Conservation (phyloP, 106 monocot species). For the Apostasia ramifera region DNA sequence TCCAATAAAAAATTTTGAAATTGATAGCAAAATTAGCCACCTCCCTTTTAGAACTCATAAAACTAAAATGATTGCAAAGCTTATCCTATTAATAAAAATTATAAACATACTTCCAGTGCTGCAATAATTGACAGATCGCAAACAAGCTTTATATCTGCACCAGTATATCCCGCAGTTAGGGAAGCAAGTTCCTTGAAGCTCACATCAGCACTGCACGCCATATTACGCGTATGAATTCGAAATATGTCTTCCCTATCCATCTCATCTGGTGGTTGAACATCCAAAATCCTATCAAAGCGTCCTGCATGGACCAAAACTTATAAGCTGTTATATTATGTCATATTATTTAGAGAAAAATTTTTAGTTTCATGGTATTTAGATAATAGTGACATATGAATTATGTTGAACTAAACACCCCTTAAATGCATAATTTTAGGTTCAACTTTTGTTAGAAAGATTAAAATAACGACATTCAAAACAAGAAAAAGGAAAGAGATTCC, state of each 20-base stretch:
- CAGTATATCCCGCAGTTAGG: conserved; percentile 86
- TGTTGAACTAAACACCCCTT: too few relatives aligned
- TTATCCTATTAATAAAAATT: too few relatives aligned
- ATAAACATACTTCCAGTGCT: conserved; percentile 53
- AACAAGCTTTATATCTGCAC: conserved; percentile 86
- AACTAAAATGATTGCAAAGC: too few relatives aligned
- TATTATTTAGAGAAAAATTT: too few relatives aligned
- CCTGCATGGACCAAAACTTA: conserved; percentile 34
- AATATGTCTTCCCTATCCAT: conserved; percentile 77
- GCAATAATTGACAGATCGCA: conserved; percentile 70
- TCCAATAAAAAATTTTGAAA: too few relatives aligned
- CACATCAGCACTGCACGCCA: conserved; percentile 58
- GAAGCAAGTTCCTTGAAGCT: conserved; percentile 45
- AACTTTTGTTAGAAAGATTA: too few relatives aligned
- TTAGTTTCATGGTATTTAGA: too few relatives aligned
- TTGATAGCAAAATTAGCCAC: too few relatives aligned
- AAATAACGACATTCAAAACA: background rate
- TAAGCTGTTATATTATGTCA: background rate
- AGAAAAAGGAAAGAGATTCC: background rate
- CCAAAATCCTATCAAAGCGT: conserved; percentile 80
- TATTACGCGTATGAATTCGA: conserved; percentile 51
- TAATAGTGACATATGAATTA: too few relatives aligned
- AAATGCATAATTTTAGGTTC: too few relatives aligned
- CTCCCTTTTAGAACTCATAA: too few relatives aligned
- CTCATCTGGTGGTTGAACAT: conserved; percentile 82